Conservation (phyloP, 805 yeast genomes). For the Teunomyces panamensis region DNA sequence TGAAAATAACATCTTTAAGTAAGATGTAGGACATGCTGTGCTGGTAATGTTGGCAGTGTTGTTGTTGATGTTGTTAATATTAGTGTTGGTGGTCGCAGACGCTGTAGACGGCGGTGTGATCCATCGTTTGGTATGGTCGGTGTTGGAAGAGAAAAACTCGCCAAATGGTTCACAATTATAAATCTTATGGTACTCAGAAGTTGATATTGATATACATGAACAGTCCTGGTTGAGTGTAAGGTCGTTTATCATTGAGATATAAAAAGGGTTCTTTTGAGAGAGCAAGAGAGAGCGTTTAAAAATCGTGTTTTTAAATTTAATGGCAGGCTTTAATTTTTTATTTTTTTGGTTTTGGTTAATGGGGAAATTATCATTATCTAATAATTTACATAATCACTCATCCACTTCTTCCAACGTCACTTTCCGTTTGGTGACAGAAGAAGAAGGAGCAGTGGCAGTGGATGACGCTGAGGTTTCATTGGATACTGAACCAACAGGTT, state of each 20-base stretch:
- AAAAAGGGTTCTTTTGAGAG: background rate
- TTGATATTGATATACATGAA: slow-evolving; percentile 37
- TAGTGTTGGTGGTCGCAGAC: too few species aligned
- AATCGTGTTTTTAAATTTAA: too few species aligned
- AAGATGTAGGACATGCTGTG: slow-evolving; percentile 23
- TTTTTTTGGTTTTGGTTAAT: background rate
- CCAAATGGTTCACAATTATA: slow-evolving; percentile 48
- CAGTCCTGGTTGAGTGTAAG: slow-evolving; percentile 42
- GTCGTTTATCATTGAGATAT: slow-evolving; percentile 27
- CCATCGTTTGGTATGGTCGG: background rate
- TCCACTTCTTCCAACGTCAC: slow-evolving; percentile 43
- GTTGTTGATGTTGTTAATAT: background rate
- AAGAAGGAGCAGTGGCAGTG: slow-evolving; percentile 12
- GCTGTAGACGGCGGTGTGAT: background rate
- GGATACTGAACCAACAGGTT: too few species aligned
- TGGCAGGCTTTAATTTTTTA: too few species aligned
- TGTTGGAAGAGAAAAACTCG: slow-evolving; percentile 32
- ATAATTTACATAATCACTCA: slow-evolving; percentile 15
- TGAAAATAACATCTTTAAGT: slow-evolving; percentile 38
- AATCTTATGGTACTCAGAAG: slow-evolving; percentile 31
- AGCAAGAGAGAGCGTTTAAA: too few species aligned
- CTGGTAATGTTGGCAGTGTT: background rate
- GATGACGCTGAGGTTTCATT: slow-evolving; percentile 6
- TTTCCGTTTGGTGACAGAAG: slow-evolving; percentile 25
- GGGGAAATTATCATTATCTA: background rate